phyloP scores from a whole-genome alignment of 768 basidiomycete species.

The Suillus plorans region DNA sequence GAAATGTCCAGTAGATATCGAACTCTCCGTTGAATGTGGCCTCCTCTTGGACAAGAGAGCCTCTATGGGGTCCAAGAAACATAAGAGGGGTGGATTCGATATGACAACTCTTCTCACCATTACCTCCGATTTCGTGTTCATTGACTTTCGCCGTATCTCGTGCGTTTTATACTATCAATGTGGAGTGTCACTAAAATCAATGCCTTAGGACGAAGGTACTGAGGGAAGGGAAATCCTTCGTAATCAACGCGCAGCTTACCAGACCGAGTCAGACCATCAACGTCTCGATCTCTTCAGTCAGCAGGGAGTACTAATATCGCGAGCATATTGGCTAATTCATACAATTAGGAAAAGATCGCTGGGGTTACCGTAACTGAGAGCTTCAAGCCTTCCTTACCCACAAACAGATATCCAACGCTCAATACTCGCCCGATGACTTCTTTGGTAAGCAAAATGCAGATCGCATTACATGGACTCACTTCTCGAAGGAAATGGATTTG shows the following conservation, averaged over 20 bases:
- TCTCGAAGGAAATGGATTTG: constrained; percentile 59
- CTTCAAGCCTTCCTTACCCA: constrained; percentile 57
- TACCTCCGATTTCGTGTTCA: constrained; percentile 70
- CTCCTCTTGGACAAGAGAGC: constrained; percentile 35
- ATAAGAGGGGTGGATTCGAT: constrained; percentile 44
- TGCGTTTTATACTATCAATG: constrained; percentile 31
- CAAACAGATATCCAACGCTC: constrained; percentile 61
- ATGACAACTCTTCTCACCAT: constrained; percentile 74
- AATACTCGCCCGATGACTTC: constrained; percentile 70
- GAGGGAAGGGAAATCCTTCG: constrained; percentile 57
- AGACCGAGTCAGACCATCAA: constrained; percentile 74
- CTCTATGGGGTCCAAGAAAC: constrained; percentile 44
- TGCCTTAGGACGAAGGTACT: constrained; percentile 65
- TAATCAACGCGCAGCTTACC: constrained; percentile 55
- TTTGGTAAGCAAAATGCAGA: constrained; percentile 39
- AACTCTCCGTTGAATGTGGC: constrained; percentile 58
- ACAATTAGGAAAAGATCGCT: constrained; percentile 66
- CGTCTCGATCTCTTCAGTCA: constrained; percentile 64
- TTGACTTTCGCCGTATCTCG: constrained; percentile 83
- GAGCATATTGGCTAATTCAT: constrained; percentile 15
- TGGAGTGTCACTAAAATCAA: constrained; percentile 2
- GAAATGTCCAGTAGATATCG: constrained; percentile 53
- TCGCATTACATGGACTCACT: constrained; percentile 6
- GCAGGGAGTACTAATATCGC: constrained; percentile 14
- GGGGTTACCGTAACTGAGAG: constrained; percentile 54